Evolutionary conservation across 345 rosid genomes (phyloP).

Genomic region (Combretum micranthum): DNA sequence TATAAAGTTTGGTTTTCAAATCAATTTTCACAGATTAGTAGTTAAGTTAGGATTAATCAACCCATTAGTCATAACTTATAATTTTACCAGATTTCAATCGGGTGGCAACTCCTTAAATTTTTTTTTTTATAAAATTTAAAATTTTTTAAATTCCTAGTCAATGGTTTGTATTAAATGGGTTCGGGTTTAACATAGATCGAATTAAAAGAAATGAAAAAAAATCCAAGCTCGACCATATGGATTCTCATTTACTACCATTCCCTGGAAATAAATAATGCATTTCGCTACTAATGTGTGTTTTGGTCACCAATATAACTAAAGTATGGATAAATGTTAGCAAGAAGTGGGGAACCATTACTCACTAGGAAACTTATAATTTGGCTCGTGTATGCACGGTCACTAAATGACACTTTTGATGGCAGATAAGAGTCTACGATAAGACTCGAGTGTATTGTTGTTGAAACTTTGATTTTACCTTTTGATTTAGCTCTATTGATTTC

Average conservation of each 20-base stretch:
- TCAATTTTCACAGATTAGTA: too few species aligned
- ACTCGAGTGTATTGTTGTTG: slow-evolving; percentile 22
- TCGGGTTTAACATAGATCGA: too few species aligned
- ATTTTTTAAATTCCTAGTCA: too few species aligned
- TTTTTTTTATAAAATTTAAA: too few species aligned
- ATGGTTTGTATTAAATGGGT: too few species aligned
- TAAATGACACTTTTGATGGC: slow-evolving; percentile 23
- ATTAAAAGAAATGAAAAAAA: too few species aligned
- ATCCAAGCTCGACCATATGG: too few species aligned
- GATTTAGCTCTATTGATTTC: slow-evolving; percentile 15
- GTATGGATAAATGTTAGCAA: slow-evolving; percentile 27
- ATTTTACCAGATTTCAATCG: too few species aligned
- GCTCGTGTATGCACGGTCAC: slow-evolving; percentile 7
- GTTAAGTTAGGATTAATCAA: too few species aligned
- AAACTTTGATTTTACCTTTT: slow-evolving; percentile 25
- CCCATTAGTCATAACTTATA: too few species aligned
- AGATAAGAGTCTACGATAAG: slow-evolving; percentile 14
- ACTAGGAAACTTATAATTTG: slow-evolving; percentile 21
- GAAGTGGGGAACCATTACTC: slow-evolving; percentile 22
- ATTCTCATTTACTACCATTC: slow-evolving; percentile 15
- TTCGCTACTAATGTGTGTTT: slow-evolving; percentile 7
- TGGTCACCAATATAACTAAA: slow-evolving; percentile 13
- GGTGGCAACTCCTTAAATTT: too few species aligned
- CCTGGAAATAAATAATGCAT: slow-evolving; percentile 18
- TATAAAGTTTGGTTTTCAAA: too few species aligned